A percentile compares a stretch with the other conserved stretches of the same genome.
These are phyloP conservation scores for Geotrichum bryndzae DNA, from an alignment of 1,139 yeast species.

Conservation along the genomic window DNA sequence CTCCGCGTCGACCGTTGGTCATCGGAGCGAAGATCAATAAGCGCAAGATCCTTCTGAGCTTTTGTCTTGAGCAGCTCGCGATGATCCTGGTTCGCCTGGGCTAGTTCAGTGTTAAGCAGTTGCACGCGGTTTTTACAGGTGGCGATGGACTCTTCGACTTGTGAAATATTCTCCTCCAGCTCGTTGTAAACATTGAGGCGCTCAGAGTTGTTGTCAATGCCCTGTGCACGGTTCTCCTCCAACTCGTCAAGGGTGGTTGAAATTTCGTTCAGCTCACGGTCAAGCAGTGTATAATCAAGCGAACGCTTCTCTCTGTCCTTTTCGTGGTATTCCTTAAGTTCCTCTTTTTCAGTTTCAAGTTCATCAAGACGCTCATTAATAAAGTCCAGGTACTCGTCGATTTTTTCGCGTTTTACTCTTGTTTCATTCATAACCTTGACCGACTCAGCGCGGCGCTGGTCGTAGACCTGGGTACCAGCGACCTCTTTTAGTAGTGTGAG, in stretches of 20 bases:
- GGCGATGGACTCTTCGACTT: constrained; percentile 45
- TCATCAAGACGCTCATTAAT: constrained; percentile 70
- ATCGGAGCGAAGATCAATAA: constrained; percentile 25
- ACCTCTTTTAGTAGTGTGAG: constrained; percentile 77
- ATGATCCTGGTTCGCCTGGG: constrained; percentile 45
- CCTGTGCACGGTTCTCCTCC: constrained; percentile 53
- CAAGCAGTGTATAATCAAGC: constrained; percentile 69
- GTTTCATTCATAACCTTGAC: constrained; percentile 73
- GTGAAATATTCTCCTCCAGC: constrained; percentile 43
- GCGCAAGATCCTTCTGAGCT: constrained; percentile 35
- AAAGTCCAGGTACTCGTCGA: constrained; percentile 65
- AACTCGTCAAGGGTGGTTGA: constrained; percentile 54
- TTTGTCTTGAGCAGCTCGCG: constrained; percentile 37
- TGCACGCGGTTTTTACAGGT: constrained; percentile 39
- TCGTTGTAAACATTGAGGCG: constrained; percentile 44
- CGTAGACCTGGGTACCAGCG: constrained; percentile 93
- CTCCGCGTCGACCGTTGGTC: constrained; percentile 14
- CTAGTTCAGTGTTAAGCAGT: constrained; percentile 40
- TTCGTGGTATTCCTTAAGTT: constrained; percentile 61
- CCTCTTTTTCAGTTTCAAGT: constrained; percentile 74
- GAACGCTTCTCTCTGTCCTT: constrained; percentile 65
- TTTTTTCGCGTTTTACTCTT: constrained; percentile 61
- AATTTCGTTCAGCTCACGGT: constrained; percentile 63
- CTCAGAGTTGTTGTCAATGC: constrained; percentile 43
- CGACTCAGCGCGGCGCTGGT: constrained; percentile 71